A percentile compares a stretch with the other conserved stretches of the same genome.
Conservation (phyloP, 176 grass and related monocot genomes). For the Canna indica region DNA sequence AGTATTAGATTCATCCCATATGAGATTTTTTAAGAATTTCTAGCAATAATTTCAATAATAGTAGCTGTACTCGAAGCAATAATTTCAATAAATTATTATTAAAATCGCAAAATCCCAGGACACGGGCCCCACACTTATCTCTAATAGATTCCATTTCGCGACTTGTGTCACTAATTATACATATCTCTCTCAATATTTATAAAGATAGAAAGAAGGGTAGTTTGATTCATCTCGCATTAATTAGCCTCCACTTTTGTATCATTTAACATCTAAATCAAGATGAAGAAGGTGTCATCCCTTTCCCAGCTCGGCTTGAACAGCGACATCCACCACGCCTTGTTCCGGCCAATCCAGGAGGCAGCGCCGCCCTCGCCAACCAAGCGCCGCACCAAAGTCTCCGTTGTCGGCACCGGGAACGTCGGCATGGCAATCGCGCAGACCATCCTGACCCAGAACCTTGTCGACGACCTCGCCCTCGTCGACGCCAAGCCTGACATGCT, state of each 20-base stretch:
- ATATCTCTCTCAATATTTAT: too few species aligned
- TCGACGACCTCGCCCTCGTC: constrained; percentile 88
- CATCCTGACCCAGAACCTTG: constrained; percentile 64
- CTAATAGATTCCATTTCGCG: too few species aligned
- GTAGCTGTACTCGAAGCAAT: too few species aligned
- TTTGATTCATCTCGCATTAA: too few species aligned
- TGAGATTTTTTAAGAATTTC: too few species aligned
- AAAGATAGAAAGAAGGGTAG: too few species aligned
- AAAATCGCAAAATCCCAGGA: too few species aligned
- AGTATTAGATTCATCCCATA: too few species aligned
- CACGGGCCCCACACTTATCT: too few species aligned
- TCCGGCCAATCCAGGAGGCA: constrained; percentile 34
- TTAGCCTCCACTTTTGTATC: neutral
- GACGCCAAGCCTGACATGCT: constrained; percentile 62
- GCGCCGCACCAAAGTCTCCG: constrained; percentile 52
- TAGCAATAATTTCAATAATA: too few species aligned
- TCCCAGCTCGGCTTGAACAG: constrained; percentile 54
- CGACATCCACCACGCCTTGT: constrained; percentile 16
- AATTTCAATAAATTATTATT: too few species aligned
- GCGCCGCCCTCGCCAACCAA: constrained; percentile 12
- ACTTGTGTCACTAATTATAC: too few species aligned
- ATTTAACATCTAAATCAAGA: neutral
- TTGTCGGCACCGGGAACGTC: constrained; percentile 76
- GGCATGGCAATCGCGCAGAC: constrained; percentile 99
- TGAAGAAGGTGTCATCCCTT: constrained; percentile 27